Evolutionary conservation across 306 rosid genomes (phyloP), one percentile per base, ranked within the genome.

Genomic region (Elaeagnus macrophylla): DNA sequence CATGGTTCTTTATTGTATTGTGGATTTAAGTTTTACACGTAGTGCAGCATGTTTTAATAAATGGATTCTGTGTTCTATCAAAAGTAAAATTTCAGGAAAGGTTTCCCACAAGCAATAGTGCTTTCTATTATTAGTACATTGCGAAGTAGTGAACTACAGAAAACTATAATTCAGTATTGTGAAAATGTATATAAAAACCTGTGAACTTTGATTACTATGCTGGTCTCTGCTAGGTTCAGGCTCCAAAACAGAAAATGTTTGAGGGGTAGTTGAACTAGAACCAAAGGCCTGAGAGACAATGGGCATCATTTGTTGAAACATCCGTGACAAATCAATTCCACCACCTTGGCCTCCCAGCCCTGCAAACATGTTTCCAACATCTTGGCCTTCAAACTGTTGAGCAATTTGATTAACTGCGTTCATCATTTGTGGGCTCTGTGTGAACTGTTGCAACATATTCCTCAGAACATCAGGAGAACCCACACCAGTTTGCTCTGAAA

Each of bases 271-370:
- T 14, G 70, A 65, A 55, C 93, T 79, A 39, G 80, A 64, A 35
- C 80, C 79, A 62, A 87, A 76, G 68, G 84, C 99, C 53, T 36
- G 87, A 60, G 99, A 81, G 58, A 87, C 99, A 58, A 93, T 71
- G 32, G 99, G 96, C 95, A 93, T 82, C 96, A 93, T 87, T 80
- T 87, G 95, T 72, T 87, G 99, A 70, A 91, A 64, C 89, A 91
- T 84, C 67, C 89, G 82, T 16, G 95, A 81, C 57, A 87, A 75
- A 74, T 91, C 88, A 9, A 87, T 37, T 35, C 96, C 87, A 37
- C 96, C 85, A 56, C 85, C 83, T 62, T 84, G 93, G 66, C 81
- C 91, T 55, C 68, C 94, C 54, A 62, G 65, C 47, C 91, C 95
- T 20, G 80, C 12, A 76, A 91, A 84, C 83, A 91, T 69, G 71